Evolutionary conservation across 83 land plant species (phyloP).

Genomic region (Thuja plicata): DNA sequence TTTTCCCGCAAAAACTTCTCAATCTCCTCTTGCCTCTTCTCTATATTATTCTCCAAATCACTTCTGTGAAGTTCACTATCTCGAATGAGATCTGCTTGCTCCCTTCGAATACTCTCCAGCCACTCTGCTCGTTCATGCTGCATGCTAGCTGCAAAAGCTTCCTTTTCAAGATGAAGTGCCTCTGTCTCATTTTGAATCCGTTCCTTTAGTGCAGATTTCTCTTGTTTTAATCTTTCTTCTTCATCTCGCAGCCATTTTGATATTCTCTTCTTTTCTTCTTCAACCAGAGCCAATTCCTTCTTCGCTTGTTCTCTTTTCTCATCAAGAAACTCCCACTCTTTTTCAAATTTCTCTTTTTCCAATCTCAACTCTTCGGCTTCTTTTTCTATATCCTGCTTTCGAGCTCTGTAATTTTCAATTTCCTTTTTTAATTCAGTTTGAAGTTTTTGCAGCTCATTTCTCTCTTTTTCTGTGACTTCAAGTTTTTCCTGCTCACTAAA

Average conservation of each 20-base stretch:
- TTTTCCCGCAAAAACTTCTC: conserved; percentile 55
- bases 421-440: conserved; percentile 73
- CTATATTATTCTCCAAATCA: conserved; percentile 62
- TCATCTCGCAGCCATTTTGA: conserved; percentile 63
- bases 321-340: conserved; percentile 90
- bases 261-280: conserved; percentile 49
- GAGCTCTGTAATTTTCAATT: conserved; percentile 59
- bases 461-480: conserved; percentile 61
- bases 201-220: conserved; percentile 32
- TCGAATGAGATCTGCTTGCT: conserved; percentile 53
- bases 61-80: conserved; percentile 59
- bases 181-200: conserved; percentile 51
- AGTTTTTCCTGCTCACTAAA: conserved; percentile 58
- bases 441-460: conserved; percentile 46
- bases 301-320: conserved; percentile 57
- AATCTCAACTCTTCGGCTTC: conserved; percentile 72
- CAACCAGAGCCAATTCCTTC: conserved; percentile 45
- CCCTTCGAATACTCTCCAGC: conserved; percentile 49
- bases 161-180: conserved; percentile 48
- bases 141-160: conserved; percentile 54
- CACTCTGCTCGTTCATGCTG: conserved; percentile 56
- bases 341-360: conserved; percentile 81
- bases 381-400: conserved; percentile 51
- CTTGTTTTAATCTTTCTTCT: conserved; percentile 66
- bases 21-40: conserved; percentile 49